These are phyloP conservation scores for Fusarium equiseti DNA, from an alignment of 2,329 filamentous ascomycete genomes.

Conservation along the genomic window DNA sequence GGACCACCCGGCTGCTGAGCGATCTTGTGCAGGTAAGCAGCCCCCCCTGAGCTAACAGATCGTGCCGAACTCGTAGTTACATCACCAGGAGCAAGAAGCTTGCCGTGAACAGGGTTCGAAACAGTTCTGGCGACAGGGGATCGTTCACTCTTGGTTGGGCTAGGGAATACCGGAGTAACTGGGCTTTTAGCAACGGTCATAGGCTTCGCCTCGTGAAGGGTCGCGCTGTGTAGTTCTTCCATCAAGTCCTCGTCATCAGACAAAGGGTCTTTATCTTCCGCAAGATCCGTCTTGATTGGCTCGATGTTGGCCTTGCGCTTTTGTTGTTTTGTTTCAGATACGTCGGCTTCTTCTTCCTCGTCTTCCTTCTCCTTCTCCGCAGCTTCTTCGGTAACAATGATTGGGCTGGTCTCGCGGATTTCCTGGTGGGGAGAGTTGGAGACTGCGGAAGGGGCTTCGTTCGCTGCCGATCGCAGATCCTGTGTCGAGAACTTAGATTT, in stretches of 20 bases:
- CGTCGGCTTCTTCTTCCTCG: conserved; percentile 12
- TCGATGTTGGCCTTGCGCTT: conserved; percentile 58
- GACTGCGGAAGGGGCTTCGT: conserved; percentile 26
- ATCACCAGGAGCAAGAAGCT: conserved; percentile 61
- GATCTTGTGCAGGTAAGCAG: conserved; percentile 67
- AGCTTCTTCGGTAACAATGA: conserved; percentile 24
- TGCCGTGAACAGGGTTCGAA: conserved; percentile 60
- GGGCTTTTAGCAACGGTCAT: conserved; percentile 86
- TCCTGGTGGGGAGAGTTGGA: conserved; percentile 19
- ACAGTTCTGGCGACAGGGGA: conserved; percentile 58
- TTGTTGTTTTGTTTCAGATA: conserved; percentile 33
- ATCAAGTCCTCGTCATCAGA: conserved; percentile 84
- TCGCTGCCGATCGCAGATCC: conserved; percentile 41
- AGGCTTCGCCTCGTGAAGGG: conserved; percentile 84
- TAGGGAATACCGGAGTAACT: conserved; percentile 72
- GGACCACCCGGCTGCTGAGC: conserved; percentile 63
- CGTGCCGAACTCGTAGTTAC: conserved; percentile 60
- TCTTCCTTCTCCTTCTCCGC: conserved; percentile 10
- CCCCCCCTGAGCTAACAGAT: conserved; percentile 69
- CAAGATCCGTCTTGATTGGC: conserved; percentile 66
- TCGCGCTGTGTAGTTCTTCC: conserved; percentile 86
- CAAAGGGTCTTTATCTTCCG: conserved; percentile 57
- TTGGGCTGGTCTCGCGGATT: conserved; percentile 18
- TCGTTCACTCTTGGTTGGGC: conserved; percentile 41
- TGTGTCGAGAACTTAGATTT: conserved; percentile 49